Conservation (phyloP, 2,329 filamentous ascomycete species). For the Verticillium nonalfalfae region DNA sequence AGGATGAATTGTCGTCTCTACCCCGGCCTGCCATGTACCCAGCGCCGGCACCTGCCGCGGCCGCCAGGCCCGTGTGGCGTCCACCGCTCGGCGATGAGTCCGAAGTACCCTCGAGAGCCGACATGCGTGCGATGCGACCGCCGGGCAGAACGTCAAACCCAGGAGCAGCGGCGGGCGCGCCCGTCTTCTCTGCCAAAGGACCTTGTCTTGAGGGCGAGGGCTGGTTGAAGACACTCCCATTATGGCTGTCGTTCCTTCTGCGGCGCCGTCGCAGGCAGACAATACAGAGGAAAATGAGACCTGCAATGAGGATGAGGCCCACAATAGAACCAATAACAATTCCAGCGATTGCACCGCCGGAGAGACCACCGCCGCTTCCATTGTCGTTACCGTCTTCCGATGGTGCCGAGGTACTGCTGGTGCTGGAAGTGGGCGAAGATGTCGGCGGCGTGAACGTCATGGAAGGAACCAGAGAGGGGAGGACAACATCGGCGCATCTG, state of each 20-base stretch:
- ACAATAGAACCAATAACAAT: slow-evolving; percentile 77
- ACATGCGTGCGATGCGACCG: slow-evolving; percentile 91
- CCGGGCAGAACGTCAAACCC: slow-evolving; percentile 72
- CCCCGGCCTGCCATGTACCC: slow-evolving; percentile 39
- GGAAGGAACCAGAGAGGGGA: slow-evolving; percentile 69
- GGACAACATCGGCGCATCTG: slow-evolving; percentile 67
- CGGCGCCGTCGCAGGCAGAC: slow-evolving; percentile 31
- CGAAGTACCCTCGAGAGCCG: slow-evolving; percentile 74
- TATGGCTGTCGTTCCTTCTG: slow-evolving; percentile 52
- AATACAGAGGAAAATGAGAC: slow-evolving; percentile 54
- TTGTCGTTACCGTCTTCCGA: slow-evolving; percentile 17
- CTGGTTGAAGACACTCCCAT: slow-evolving; percentile 80
- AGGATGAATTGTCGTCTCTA: slow-evolving; percentile 57
- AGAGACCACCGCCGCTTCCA: slow-evolving; percentile 41
- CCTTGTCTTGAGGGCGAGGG: slow-evolving; percentile 64
- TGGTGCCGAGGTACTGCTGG: slow-evolving; percentile 22
- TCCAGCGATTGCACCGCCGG: slow-evolving; percentile 84
- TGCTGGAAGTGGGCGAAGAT: slow-evolving; percentile 32
- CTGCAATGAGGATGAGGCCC: slow-evolving; percentile 63
- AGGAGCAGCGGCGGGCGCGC: slow-evolving; percentile 12
- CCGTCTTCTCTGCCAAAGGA: slow-evolving; percentile 29
- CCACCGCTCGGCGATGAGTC: slow-evolving; percentile 45
- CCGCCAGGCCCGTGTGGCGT: slow-evolving; percentile 28
- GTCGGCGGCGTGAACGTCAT: slow-evolving; percentile 51
- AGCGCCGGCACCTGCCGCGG: slow-evolving; percentile 38